These are phyloP conservation scores for Fusarium sp. DNA, from an alignment of 2,329 filamentous ascomycete species.

Conservation along the genomic window DNA sequence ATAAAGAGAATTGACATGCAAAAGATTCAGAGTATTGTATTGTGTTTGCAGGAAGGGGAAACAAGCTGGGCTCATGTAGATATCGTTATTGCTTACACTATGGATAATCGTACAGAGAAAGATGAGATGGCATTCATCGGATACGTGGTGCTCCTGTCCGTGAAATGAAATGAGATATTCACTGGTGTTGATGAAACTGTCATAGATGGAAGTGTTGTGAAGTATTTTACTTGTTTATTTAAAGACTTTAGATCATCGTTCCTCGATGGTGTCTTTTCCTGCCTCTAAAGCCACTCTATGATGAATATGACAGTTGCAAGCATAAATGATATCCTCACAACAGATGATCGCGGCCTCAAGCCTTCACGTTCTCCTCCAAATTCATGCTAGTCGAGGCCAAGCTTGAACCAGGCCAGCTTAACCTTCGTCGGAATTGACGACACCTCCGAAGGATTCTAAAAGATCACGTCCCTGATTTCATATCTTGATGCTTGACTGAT, in stretches of 20 bases:
- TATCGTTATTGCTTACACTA: conserved; percentile 18
- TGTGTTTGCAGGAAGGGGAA: not conserved
- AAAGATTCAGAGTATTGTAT: conserved; percentile 13
- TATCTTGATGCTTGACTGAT: not conserved
- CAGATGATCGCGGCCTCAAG: no score
- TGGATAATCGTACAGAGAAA: conserved; percentile 1
- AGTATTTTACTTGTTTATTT: not conserved
- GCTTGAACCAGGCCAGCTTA: not conserved
- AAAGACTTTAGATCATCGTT: not conserved
- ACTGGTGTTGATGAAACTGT: not conserved
- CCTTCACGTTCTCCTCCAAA: not conserved
- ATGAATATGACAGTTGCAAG: no score
- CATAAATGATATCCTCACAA: no score
- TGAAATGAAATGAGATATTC: not conserved
- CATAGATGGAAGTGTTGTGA: not conserved
- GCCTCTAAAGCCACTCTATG: not conserved
- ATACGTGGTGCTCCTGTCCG: not conserved
- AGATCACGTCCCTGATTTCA: not conserved
- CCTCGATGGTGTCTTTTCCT: not conserved
- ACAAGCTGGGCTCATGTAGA: conserved; percentile 15
- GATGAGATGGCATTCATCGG: not conserved
- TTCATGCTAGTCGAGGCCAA: not conserved
- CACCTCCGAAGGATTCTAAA: not conserved
- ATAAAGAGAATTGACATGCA: conserved; percentile 26
- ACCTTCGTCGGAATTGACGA: not conserved